phyloP scores from a whole-genome alignment of 225 moss, liverwort and hornwort species.

The Physcomitrellopsis africana region DNA sequence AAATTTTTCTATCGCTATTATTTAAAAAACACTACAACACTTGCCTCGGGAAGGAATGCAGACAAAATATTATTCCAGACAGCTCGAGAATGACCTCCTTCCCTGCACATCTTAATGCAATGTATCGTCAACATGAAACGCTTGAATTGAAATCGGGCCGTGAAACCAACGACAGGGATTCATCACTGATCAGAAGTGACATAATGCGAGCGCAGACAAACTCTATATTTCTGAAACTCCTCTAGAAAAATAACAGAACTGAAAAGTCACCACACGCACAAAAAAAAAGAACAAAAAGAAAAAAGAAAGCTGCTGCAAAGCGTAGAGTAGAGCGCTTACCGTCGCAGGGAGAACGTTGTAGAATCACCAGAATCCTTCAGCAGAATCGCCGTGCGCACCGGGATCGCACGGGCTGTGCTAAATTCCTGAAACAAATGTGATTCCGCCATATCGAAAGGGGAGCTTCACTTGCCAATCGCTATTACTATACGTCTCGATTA shows the following conservation, averaged over 20 bases:
- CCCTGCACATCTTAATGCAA: slow-evolving; percentile 44
- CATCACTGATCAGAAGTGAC: slow-evolving; percentile 3
- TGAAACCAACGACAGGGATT: neutral
- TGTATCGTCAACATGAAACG: neutral
- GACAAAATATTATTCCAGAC: slow-evolving; percentile 79
- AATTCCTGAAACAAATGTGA: slow-evolving; percentile 58
- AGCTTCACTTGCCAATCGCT: slow-evolving; percentile 8
- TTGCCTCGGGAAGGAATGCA: slow-evolving; percentile 95
- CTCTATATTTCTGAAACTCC: neutral
- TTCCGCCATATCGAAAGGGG: slow-evolving; percentile 43
- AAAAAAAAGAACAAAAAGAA: neutral
- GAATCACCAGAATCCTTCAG: slow-evolving; percentile 36
- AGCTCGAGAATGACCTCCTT: slow-evolving; percentile 59
- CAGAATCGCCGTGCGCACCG: slow-evolving; percentile 68
- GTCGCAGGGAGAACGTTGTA: slow-evolving; percentile 39
- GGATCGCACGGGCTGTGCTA: slow-evolving; percentile 51
- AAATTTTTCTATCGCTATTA: no score
- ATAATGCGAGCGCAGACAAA: neutral
- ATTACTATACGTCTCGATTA: slow-evolving; percentile 8
- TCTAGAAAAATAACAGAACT: neutral
- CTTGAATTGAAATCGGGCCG: neutral
- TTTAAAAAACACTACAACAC: neutral
- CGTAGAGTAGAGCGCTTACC: slow-evolving; percentile 23
- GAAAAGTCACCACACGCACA: neutral
- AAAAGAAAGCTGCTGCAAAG: neutral